phyloP scores from a whole-genome alignment of 1,284 basidiomycete species.

The Rhodotorula glutinis region DNA sequence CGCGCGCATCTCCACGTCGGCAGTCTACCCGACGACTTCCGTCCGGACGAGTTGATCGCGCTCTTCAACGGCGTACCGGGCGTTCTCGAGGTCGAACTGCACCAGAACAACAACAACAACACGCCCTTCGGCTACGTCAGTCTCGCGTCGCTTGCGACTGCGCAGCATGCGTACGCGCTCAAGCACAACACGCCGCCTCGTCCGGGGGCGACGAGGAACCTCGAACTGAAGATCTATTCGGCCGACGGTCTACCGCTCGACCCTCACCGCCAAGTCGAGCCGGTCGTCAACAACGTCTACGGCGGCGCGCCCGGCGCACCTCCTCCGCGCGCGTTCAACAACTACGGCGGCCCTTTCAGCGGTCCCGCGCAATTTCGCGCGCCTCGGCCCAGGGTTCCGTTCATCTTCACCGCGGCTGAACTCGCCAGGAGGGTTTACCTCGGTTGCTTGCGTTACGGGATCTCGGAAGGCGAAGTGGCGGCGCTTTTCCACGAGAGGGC shows the following conservation, averaged over 20 bases:
- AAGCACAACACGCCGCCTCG: background rate
- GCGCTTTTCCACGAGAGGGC: conserved; percentile 17
- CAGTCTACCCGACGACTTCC: conserved; percentile 15
- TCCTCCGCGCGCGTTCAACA: background rate
- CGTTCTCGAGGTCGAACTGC: conserved; percentile 8
- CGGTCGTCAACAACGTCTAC: background rate
- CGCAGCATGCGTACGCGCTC: conserved; percentile 9
- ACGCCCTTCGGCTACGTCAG: conserved; percentile 5
- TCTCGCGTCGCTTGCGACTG: background rate
- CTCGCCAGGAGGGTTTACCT: conserved; percentile 25
- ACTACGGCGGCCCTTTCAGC: background rate
- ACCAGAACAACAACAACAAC: background rate
- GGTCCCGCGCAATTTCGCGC: background rate
- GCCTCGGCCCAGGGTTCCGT: conserved; percentile 16
- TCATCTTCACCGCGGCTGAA: conserved; percentile 24
- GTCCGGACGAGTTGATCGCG: background rate
- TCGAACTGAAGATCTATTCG: conserved; percentile 15
- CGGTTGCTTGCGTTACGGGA: conserved; percentile 13
- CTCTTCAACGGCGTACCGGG: conserved; percentile 7
- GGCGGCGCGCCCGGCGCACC: background rate
- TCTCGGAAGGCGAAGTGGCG: conserved; percentile 16
- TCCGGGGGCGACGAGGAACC: background rate
- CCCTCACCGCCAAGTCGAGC: conserved; percentile 8
- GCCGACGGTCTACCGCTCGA: conserved; percentile 11
- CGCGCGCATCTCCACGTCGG: conserved; percentile 22